These are phyloP conservation scores for Cantharellus cinnabarinus DNA, from an alignment of 768 basidiomycete genomes.

Conservation along the genomic window DNA sequence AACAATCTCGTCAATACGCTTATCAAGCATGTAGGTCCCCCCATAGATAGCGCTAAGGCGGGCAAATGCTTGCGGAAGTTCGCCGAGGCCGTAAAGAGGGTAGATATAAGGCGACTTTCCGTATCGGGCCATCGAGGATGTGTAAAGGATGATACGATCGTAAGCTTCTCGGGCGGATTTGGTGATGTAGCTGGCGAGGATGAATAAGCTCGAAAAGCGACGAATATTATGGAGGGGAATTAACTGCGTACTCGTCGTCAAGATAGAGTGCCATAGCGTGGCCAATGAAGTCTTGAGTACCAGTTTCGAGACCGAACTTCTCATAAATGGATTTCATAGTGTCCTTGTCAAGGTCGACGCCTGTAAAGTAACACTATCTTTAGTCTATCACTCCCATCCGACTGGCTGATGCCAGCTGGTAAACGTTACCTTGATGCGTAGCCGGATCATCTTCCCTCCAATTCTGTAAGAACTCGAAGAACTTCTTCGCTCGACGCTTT, in stretches of 20 bases:
- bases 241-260: slow-evolving; percentile 69
- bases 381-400: too few relatives aligned
- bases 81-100: slow-evolving; percentile 94
- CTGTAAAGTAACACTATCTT: slow-evolving; percentile 20
- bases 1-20: slow-evolving; percentile 76
- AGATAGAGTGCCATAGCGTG: slow-evolving; percentile 98
- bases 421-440: slow-evolving; percentile 70
- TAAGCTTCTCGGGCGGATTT: slow-evolving; percentile 80
- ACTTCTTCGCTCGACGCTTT: slow-evolving; percentile 94
- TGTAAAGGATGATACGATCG: slow-evolving; percentile 92
- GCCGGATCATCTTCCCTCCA: slow-evolving; percentile 93
- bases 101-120: slow-evolving; percentile 99
- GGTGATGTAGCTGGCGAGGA: slow-evolving; percentile 55
- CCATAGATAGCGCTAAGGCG: slow-evolving; percentile 97
- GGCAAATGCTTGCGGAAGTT: slow-evolving; percentile 96
- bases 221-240: not conserved
- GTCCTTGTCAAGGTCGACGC: slow-evolving; percentile 71
- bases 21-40: slow-evolving; percentile 99
- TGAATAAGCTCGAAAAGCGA: not conserved
- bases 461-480: slow-evolving; percentile 88
- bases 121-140: slow-evolving; percentile 95
- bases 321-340: slow-evolving; percentile 89
- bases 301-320: slow-evolving; percentile 91
- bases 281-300: slow-evolving; percentile 97
- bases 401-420: not conserved